Percentiles rank a stretch among this genome's conserved stretches.
phyloP scores from a whole-genome alignment of 2,329 filamentous ascomycete genomes.

The Hyphodiscus sp. region DNA sequence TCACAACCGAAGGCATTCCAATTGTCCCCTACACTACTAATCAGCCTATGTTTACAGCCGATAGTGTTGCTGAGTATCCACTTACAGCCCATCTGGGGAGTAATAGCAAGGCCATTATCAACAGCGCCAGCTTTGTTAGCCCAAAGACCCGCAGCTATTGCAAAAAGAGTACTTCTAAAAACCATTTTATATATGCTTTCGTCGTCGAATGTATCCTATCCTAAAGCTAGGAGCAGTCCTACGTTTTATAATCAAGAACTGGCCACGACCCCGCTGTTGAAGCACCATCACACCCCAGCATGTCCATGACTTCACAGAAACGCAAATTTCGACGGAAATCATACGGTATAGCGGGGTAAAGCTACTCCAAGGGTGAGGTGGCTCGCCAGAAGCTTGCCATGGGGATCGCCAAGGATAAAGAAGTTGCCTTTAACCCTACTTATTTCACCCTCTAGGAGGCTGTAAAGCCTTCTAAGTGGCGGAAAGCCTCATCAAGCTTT shows the following conservation, averaged over 20 bases:
- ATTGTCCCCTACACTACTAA: slow-evolving; percentile 19
- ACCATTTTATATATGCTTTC: background rate
- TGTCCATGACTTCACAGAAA: background rate
- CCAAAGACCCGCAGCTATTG: slow-evolving; percentile 10
- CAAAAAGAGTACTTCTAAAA: background rate
- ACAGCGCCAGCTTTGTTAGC: slow-evolving; percentile 21
- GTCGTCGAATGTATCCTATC: background rate
- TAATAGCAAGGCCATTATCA: slow-evolving; percentile 36
- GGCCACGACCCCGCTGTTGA: background rate
- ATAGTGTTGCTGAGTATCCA: background rate
- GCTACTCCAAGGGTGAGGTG: background rate
- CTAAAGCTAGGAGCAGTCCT: background rate
- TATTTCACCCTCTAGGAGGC: no score
- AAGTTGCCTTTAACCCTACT: no score
- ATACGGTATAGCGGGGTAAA: background rate
- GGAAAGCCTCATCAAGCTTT: no score
- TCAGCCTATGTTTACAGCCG: background rate
- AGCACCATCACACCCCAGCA: background rate
- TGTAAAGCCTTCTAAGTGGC: no score
- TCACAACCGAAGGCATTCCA: slow-evolving; percentile 48
- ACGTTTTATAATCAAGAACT: background rate
- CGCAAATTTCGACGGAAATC: background rate
- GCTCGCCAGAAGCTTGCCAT: background rate
- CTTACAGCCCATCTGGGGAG: slow-evolving; percentile 38
- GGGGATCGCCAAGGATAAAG: no score